Base-by-base conservation (phyloP, 179 eudicot genomes). In the Beta lomatogona region DNA sequence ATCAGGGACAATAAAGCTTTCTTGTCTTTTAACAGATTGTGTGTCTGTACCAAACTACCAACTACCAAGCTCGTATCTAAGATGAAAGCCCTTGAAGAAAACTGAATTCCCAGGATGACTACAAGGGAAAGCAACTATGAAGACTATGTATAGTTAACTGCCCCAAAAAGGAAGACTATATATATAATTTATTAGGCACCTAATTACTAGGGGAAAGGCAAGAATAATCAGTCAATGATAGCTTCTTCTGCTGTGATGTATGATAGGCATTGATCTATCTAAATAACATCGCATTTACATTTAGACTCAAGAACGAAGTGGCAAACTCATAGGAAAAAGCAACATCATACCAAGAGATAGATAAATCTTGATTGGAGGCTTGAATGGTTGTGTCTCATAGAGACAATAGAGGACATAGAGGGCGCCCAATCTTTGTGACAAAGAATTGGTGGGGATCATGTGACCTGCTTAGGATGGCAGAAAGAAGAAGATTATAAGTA, bases 351-450 rank as follows among this genome's bases (percentile, higher is more conserved):
- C 97, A 82, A 90, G 85, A 75, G 95, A 93, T 31, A 95, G 18
- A 84, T 93, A 93, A 65, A 93, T 88, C 69, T 86, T 92, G 87
- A 86, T 91, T 45, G 93, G 91, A 60, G 99, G 97, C 86, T 91
- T 95, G 86, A 90, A 93, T 45, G 97, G 95, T 76, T 93, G 99
- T 77, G 95, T 90, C 86, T 92, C 94, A 45, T 86, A 88, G 53
- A 95, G 93, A 84, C 94, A 93, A 83, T 93, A 92, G 63, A 93
- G 88, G 84, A 95, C 91, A 85, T 92, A 95, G 1, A 95, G 86
- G 57, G 94, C 95, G 69, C 97, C 98, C 82, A 93, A 65, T 87
- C 95, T 91, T 28, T 83, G 86, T 4, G 89, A 87, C 66, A 91
- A 60, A 67, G 92, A 83, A 78, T 77, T 79, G 76, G 86, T 66